Conservation (phyloP, 108 stramenopile species). For the Nitzschia inconspicua region DNA sequence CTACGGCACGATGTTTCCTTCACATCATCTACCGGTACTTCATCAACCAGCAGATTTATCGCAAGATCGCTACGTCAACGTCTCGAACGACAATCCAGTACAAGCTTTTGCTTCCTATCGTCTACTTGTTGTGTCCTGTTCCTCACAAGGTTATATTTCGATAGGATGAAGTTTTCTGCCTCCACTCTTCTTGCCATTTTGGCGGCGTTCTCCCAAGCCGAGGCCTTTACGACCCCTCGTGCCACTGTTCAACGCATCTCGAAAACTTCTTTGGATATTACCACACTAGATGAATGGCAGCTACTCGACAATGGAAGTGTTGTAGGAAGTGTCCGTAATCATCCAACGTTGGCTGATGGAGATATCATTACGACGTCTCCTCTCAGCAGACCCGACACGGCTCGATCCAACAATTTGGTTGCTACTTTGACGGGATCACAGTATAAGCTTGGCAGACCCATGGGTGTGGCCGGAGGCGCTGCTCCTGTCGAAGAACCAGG, state of each 20-base stretch:
- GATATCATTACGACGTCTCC: conserved; percentile 35
- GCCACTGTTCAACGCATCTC: neutral
- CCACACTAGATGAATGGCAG: conserved; percentile 32
- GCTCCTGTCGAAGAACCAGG: conserved; percentile 13
- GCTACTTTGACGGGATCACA: conserved; percentile 30
- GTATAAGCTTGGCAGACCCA: conserved; percentile 21
- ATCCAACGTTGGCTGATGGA: conserved; percentile 25
- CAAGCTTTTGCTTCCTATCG: no score
- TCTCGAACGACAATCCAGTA: no score
- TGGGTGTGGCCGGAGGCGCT: conserved; percentile 9
- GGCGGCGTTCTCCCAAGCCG: neutral
- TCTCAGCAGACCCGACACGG: conserved; percentile 15
- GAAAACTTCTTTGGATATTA: conserved; percentile 9
- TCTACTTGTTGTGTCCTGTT: no score
- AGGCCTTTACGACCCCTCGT: conserved; percentile 17
- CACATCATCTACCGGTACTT: no score
- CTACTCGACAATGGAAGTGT: conserved; percentile 34
- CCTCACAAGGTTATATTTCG: no score
- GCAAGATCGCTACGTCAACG: no score
- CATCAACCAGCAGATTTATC: no score
- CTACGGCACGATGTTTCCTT: no score
- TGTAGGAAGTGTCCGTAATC: conserved; percentile 26
- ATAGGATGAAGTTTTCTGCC: conserved; percentile 20
- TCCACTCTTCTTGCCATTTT: conserved; percentile 7
- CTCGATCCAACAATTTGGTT: conserved; percentile 5